Evolutionary conservation across 306 rosid genomes (phyloP).

Genomic region (Psophocarpus tetragonolobus): DNA sequence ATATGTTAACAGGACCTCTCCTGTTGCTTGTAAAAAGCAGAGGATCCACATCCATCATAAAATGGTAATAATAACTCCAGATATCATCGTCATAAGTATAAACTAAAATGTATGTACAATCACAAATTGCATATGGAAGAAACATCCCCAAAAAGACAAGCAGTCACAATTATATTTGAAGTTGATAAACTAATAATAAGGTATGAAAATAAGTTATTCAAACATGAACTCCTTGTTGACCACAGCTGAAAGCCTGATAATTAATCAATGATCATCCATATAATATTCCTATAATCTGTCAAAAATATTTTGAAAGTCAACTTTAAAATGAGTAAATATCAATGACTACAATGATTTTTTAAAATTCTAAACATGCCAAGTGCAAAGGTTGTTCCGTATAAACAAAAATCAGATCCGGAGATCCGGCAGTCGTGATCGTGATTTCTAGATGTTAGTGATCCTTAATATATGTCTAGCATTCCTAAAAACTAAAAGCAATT

Average conservation of each 20-base stretch:
- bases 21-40: too few relatives aligned
- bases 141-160: background rate
- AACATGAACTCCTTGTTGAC: background rate
- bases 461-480: background rate
- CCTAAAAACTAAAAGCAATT: background rate
- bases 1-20: too few relatives aligned
- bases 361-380: background rate
- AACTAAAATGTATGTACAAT: background rate
- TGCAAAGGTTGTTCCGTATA: background rate
- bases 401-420: too few relatives aligned
- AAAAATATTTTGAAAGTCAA: background rate
- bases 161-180: background rate
- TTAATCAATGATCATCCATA: background rate
- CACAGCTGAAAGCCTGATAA: background rate
- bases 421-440: background rate
- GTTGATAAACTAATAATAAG: background rate
- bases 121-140: background rate
- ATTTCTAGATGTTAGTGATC: background rate
- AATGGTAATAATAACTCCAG: constrained; percentile 13
- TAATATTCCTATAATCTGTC: background rate
- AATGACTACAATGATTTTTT: background rate
- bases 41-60: background rate
- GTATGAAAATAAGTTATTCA: background rate
- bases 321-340: background rate
- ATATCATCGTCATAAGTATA: constrained; percentile 13